A percentile compares a stretch with the other conserved stretches of the same genome.
Conservation (phyloP, 179 eudicot genomes). For the Beta corolliflora region DNA sequence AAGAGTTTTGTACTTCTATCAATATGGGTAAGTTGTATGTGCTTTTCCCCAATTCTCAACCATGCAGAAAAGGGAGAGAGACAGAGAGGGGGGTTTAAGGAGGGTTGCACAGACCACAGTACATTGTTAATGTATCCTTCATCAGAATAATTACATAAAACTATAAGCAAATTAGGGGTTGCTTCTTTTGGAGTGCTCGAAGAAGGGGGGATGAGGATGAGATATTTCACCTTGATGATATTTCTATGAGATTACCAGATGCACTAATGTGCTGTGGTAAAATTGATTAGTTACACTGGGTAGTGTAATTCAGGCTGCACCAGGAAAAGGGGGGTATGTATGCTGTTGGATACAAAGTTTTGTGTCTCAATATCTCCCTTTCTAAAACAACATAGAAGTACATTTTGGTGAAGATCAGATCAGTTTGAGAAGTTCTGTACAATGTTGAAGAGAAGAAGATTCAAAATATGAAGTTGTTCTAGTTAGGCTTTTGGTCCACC, state of each 20-base stretch:
- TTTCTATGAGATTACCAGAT: background rate
- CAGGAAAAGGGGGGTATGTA: background rate
- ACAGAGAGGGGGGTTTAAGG: background rate
- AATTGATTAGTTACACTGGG: background rate
- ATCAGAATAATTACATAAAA: background rate
- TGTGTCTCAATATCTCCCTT: background rate
- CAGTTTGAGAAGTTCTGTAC: background rate
- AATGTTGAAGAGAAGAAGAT: background rate
- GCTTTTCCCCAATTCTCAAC: background rate
- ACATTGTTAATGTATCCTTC: too few species aligned
- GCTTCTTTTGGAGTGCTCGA: too few species aligned
- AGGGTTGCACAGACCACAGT: background rate
- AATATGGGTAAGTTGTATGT: slow-evolving; percentile 68
- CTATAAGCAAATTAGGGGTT: too few species aligned
- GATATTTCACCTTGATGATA: too few species aligned
- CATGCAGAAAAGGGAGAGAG: background rate
- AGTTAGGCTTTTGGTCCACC: background rate
- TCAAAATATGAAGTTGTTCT: background rate
- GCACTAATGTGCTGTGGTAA: background rate
- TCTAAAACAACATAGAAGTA: background rate
- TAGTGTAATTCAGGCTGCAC: background rate
- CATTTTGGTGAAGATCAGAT: background rate
- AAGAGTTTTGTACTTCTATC: slow-evolving; percentile 83
- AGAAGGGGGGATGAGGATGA: too few species aligned
- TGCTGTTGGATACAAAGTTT: background rate